Base-by-base conservation (phyloP, 2,329 filamentous ascomycete species). In the Colletotrichum abscissum region DNA sequence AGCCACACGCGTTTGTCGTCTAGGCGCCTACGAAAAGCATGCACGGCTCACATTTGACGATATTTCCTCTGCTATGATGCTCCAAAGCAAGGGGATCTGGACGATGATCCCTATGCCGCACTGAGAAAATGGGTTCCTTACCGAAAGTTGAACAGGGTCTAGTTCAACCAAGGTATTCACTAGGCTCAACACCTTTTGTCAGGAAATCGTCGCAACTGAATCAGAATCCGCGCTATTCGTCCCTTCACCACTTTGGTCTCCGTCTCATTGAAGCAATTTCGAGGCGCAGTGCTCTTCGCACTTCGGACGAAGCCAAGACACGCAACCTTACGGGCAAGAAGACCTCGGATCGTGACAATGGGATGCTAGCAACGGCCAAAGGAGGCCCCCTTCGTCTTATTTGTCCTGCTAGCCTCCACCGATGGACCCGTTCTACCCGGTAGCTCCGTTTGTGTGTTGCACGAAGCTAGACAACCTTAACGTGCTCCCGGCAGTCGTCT, bases 221-320 rank as follows among this genome's bases (percentile, higher is more conserved):
- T 22, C 52, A n/a, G 12, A 33, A 26, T 46, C 3, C 24, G 35
- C 16, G 54, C 42, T 30, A 26, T 35, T 60, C 33, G 9, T 73
- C 46, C 56, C 22, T 59, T 69, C 24, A 33, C 24, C 16, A 56
- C 49, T n/a, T 28, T 16, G 11, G 26, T 24, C 28, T 16, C 46
- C 55, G 55, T 72, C 58, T 12, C 30, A 52, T 58, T 33, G 22
- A 19, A 16, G 30, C 22, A 12, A 72, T 9, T 24, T 5, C 14
- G n/a, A n/a, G 52, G 54, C n/a, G 65, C 38, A 58, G 54, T 7
- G 42, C 22, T 35, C 24, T 26, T 22, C 2, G 14, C 26, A 2
- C 30, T 72, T 72, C 59, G 59, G 59, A 59, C 54, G 70, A 69
- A 59, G 59, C 54, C 49, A 28, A 19, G 16, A 11, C 54, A 55